Base-by-base conservation (phyloP, 306 rosid species). In the Canavalia ensiformis region DNA sequence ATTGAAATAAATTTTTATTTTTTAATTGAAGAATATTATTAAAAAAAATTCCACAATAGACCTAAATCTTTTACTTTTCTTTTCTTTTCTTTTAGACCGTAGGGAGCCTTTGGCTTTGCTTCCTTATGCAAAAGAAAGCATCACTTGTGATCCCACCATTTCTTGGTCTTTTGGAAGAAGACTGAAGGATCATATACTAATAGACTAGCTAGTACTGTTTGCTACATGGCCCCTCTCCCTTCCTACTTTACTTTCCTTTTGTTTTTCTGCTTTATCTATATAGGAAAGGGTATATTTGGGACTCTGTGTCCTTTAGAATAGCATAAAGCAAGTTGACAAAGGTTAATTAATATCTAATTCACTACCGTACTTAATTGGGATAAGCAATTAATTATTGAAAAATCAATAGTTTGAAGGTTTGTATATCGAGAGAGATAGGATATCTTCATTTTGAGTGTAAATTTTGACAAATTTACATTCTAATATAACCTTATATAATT, bases 251-350 rank as follows among this genome's bases (percentile, higher is more conserved):
- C 4, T 52, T 50, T n/a, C 25, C 56, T 29, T 47, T 34, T 74
- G 41, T 54, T 81, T 46, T 13, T 7, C 5, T 74, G 33, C 50
- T 74, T 78, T 74, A 49, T 66, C n/a, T 73, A 52, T 67, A 33
- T 28, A 37, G 63, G 69, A 80, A 60, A 52, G 84, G 79, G 84
- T 67, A 85, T 85, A 76, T 81, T 85, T 85, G 72, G 88, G 88
- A 76, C 73, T 81, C 67, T 85, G 88, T 81, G 88, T 85, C 50
- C 65, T 44, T 63, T 76, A 55, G 25, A 80, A 84, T 29, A 80
- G 42, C 51, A 64, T 68, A 81, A 68, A 25, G 68, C 68, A 74
- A 59, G 71, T 76, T 44, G 79, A 80, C 57, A 33, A 70, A 64
- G 74, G 31, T 45, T 11, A 63, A 37, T 2, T 37, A 18, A 75